Base-by-base conservation (phyloP, 768 basidiomycete genomes). In the Gyrodon lividus region DNA sequence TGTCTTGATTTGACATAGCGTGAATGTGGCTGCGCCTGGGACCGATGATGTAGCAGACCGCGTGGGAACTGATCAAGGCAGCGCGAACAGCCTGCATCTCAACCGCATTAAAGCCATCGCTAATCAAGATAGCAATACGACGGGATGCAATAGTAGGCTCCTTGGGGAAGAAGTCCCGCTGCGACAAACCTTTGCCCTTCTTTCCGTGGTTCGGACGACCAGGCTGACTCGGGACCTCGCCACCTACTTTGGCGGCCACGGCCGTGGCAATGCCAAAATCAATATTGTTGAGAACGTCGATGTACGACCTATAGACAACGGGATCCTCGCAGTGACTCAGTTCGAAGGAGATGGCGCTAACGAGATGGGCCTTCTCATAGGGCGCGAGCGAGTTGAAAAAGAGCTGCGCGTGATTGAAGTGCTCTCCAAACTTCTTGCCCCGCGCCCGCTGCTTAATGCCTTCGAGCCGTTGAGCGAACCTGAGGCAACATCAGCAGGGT, bases 281-380 rank as follows among this genome's bases (percentile, higher is more conserved):
- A 61, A 96, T 81, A 61, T 86, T 73, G 65, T 84, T 87, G 57
- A 90, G 77, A 14, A 86, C 63, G 37, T 79, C 74, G 48, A 87
- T 81, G 65, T 89, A 87, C 2, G 74, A 74, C 63, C 81, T 72
- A 67, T 86, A 87, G 1, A 95, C 87, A 2, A 73, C 68, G 0
- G 79, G 77, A 59, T 93, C 89, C 46, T 90, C 86, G 68, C 87
- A 89, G 62, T 93, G 90, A 51, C 82, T 83, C 30, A 96, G 76
- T 70, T 94, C 92, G 65, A 96, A 95, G 12, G 83, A 80, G 51
- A 89, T 75, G 5, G 89, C 92, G 4, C 71, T 62, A 43, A 82
- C 70, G 26, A 93, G 72, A 65, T 94, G 90, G n/a, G 70, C 55
- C 69, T 86, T 83, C 74, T 95, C 93, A 49, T 81, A 65, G 0